A percentile compares a stretch with the other conserved stretches of the same genome.
Conservation (phyloP, 2,329 filamentous ascomycete genomes). For the Fusarium hostae region DNA sequence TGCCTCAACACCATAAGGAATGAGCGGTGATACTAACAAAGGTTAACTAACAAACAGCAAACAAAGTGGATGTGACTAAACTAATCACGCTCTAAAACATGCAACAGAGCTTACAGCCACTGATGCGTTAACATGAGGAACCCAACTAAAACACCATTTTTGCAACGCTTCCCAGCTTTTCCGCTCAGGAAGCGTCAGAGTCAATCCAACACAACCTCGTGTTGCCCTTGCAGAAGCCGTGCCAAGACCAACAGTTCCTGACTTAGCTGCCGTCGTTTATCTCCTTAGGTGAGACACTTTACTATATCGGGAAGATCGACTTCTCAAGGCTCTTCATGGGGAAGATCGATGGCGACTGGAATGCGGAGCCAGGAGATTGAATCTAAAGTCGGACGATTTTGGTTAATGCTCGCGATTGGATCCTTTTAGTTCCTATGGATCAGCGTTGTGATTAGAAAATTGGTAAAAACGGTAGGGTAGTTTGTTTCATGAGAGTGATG, state of each 20-base stretch:
- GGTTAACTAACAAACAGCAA: background rate
- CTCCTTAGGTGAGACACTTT: background rate
- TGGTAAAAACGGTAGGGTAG: background rate
- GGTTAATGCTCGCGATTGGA: background rate
- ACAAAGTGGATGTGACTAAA: background rate
- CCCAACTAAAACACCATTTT: too few relatives aligned
- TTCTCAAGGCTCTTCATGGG: background rate
- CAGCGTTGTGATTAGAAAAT: background rate
- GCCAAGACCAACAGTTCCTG: background rate
- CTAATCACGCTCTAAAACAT: background rate
- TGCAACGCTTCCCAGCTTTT: background rate
- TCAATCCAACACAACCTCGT: background rate
- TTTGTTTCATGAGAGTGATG: background rate
- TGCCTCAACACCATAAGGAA: slow-evolving; percentile 5
- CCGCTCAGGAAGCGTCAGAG: slow-evolving; percentile 10
- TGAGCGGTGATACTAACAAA: background rate
- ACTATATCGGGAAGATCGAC: background rate
- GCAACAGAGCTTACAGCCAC: slow-evolving; percentile 21
- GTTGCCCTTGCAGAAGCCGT: background rate
- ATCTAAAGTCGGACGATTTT: background rate
- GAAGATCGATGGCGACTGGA: slow-evolving; percentile 12
- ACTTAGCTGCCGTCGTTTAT: slow-evolving; percentile 4
- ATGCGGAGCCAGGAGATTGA: slow-evolving; percentile 13
- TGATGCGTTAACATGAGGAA: background rate
- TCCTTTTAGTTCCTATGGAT: background rate